These are phyloP conservation scores for Zygosaccharomyces rouxii DNA, from an alignment of 805 yeast genomes.

Conservation along the genomic window DNA sequence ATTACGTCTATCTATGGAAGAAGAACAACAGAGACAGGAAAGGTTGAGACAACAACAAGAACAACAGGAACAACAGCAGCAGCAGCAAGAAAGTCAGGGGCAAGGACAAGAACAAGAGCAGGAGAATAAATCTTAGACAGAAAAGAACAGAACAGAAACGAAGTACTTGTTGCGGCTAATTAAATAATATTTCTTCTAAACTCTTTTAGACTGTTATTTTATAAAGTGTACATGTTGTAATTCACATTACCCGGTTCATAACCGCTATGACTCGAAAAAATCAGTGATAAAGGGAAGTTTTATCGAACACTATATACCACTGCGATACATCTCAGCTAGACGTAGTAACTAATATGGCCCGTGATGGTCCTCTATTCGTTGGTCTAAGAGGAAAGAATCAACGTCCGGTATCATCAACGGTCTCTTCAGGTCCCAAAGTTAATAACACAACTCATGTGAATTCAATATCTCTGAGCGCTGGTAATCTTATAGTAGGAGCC, in stretches of 20 bases:
- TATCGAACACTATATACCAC: background rate
- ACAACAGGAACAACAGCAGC: constrained; percentile 8
- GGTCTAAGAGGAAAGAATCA: constrained; percentile 20
- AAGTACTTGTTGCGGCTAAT: background rate
- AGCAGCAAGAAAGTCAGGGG: constrained; percentile 4
- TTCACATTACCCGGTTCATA: constrained; percentile 4
- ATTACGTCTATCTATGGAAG: constrained; percentile 87
- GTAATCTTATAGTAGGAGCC: constrained; percentile 28
- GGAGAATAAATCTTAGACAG: background rate
- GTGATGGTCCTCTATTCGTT: constrained; percentile 18
- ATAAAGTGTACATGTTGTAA: constrained; percentile 1
- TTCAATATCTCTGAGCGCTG: constrained; percentile 25
- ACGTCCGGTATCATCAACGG: constrained; percentile 9
- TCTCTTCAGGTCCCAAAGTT: constrained; percentile 11
- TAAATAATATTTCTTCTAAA: background rate
- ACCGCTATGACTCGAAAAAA: background rate
- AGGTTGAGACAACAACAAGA: constrained; percentile 46
- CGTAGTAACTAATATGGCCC: constrained; percentile 8
- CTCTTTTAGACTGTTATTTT: background rate
- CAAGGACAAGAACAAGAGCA: constrained; percentile 6
- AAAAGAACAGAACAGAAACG: background rate
- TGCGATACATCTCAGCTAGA: background rate
- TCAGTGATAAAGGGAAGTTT: background rate
- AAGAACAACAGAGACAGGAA: constrained; percentile 88
- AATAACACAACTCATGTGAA: constrained; percentile 25